These are phyloP conservation scores for Umbilicaria muhlenbergii DNA, from an alignment of 495 filamentous ascomycete species.

Conservation along the genomic window DNA sequence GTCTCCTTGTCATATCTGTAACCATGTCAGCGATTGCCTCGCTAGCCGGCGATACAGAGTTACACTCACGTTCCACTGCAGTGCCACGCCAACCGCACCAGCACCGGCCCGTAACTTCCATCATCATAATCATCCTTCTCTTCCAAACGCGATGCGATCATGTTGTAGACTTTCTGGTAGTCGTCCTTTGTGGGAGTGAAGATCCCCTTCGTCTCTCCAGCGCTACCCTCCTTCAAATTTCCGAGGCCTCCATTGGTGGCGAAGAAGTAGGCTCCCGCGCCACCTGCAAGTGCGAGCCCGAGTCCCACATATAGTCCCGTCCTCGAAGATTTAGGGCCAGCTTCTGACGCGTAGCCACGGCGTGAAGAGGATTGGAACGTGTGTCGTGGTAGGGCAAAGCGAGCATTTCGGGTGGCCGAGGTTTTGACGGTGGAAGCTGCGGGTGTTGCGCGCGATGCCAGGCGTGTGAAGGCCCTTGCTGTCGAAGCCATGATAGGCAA, in stretches of 20 bases:
- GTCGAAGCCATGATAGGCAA: slow-evolving; percentile 35
- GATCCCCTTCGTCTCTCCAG: slow-evolving; percentile 30
- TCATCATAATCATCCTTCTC: slow-evolving; percentile 94
- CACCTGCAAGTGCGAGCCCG: slow-evolving; percentile 43
- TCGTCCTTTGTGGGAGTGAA: slow-evolving; percentile 70
- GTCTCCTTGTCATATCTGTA: slow-evolving; percentile 69
- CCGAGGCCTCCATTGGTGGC: slow-evolving; percentile 32
- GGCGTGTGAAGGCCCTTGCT: slow-evolving; percentile 34
- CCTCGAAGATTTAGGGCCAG: slow-evolving; percentile 35
- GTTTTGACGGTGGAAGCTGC: slow-evolving; percentile 29
- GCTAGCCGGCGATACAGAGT: background rate
- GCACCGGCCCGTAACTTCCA: slow-evolving; percentile 85
- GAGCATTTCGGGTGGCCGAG: slow-evolving; percentile 32
- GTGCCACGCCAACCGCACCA: slow-evolving; percentile 79
- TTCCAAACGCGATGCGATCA: slow-evolving; percentile 61
- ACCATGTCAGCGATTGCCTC: background rate
- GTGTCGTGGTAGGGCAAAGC: slow-evolving; percentile 35
- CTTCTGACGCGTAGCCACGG: slow-evolving; percentile 62
- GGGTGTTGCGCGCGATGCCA: slow-evolving; percentile 33
- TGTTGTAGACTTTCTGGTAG: slow-evolving; percentile 93
- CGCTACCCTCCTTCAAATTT: slow-evolving; percentile 10
- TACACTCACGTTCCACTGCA: slow-evolving; percentile 48
- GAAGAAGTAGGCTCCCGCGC: slow-evolving; percentile 58
- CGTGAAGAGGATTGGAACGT: slow-evolving; percentile 48
- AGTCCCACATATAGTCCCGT: slow-evolving; percentile 34